A percentile compares a stretch with the other conserved stretches of the same genome.
phyloP scores from a whole-genome alignment of 2,329 filamentous ascomycete species.

The Byssothecium circinans region DNA sequence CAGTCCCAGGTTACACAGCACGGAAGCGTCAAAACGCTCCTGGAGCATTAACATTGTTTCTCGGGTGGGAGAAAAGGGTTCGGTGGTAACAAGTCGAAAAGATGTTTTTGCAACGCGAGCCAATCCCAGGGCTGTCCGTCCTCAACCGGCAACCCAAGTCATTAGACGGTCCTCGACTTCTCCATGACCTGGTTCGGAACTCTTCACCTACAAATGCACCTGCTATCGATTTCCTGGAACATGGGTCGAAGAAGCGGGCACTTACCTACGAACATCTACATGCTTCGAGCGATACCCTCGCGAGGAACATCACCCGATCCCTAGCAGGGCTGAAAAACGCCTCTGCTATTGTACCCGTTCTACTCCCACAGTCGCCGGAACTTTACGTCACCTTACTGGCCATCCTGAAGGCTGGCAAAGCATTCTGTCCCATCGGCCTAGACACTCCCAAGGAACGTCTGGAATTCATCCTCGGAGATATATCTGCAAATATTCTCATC shows the following conservation, averaged over 20 bases:
- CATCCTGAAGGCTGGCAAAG: conserved; percentile 77
- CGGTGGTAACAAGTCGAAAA: too few species aligned
- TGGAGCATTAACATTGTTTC: neutral
- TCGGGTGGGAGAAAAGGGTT: too few species aligned
- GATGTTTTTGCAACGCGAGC: conserved; percentile 26
- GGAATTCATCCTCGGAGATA: conserved; percentile 78
- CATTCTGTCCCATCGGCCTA: conserved; percentile 81
- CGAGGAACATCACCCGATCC: conserved; percentile 39
- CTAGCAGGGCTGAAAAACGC: conserved; percentile 32
- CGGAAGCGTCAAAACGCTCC: neutral
- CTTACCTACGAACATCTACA: conserved; percentile 69
- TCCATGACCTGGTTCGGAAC: conserved; percentile 65
- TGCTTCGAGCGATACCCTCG: conserved; percentile 57
- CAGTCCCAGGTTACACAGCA: conserved; percentile 13
- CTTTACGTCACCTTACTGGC: conserved; percentile 79
- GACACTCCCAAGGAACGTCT: conserved; percentile 78
- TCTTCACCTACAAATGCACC: conserved; percentile 33
- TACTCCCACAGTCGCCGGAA: conserved; percentile 74
- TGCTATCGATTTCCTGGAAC: conserved; percentile 67
- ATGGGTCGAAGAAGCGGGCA: conserved; percentile 49
- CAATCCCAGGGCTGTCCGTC: conserved; percentile 40
- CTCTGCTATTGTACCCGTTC: conserved; percentile 66
- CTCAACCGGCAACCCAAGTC: conserved; percentile 58
- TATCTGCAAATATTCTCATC: conserved; percentile 69
- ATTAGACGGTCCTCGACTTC: conserved; percentile 57